Evolutionary conservation across 768 basidiomycete genomes (phyloP).

Genomic region (Astraeus odoratus): DNA sequence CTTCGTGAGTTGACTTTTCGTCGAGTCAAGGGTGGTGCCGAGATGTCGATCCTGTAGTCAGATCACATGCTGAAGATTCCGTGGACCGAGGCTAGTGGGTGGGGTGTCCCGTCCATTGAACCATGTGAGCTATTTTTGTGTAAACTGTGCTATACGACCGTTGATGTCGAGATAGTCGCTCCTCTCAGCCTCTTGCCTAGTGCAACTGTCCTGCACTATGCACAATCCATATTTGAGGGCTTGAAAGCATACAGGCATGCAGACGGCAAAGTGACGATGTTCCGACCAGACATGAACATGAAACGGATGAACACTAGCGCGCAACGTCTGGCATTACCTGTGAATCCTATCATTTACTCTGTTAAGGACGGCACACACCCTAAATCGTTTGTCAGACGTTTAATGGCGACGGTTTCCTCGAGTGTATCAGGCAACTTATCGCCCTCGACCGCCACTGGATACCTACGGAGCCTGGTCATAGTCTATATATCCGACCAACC

Average conservation of each 20-base stretch:
- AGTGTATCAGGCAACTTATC: conserved; percentile 83
- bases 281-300: conserved; percentile 98
- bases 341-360: conserved; percentile 27
- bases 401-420: conserved; percentile 63
- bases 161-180: conserved; percentile 14
- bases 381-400: conserved; percentile 49
- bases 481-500: conserved; percentile 85
- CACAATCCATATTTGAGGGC: conserved; percentile 86
- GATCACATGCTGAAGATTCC: conserved; percentile 82
- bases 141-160: neutral
- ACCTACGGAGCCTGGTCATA: conserved; percentile 80
- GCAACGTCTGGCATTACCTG: conserved; percentile 66
- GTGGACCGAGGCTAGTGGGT: conserved; percentile 68
- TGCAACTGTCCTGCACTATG: conserved; percentile 86
- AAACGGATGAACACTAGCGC: conserved; percentile 89
- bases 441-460: conserved; percentile 86
- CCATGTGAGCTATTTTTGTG: conserved; percentile 55
- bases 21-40: conserved; percentile 5
- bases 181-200: conserved; percentile 21
- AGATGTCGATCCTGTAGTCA: conserved; percentile 38
- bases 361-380: neutral
- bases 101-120: conserved; percentile 75
- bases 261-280: conserved; percentile 69
- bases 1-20: conserved; percentile 47
- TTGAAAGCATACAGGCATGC: conserved; percentile 87